Evolutionary conservation across 2,329 filamentous ascomycete genomes (phyloP).

Genomic region (Uncinocarpus reesii): DNA sequence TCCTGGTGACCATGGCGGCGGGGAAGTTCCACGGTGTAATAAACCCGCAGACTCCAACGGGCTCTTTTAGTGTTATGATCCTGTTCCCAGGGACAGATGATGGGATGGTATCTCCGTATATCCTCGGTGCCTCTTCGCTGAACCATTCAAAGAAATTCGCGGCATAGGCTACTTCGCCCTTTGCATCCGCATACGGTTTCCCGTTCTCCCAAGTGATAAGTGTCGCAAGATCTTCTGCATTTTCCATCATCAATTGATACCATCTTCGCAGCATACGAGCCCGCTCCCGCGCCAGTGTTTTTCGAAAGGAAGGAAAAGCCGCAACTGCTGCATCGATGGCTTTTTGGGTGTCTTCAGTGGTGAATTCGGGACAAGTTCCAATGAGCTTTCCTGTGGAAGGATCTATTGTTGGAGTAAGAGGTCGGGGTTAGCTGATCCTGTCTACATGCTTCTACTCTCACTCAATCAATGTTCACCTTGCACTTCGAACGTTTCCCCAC

Average conservation of each 20-base stretch:
- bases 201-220: slow-evolving; percentile 62
- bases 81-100: slow-evolving; percentile 50
- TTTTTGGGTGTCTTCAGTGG: slow-evolving; percentile 61
- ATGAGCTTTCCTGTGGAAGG: slow-evolving; percentile 73
- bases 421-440: background rate
- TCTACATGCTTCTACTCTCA: background rate
- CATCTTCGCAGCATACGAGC: slow-evolving; percentile 54
- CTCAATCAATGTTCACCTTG: slow-evolving; percentile 41
- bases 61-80: slow-evolving; percentile 54
- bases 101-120: slow-evolving; percentile 53
- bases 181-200: slow-evolving; percentile 53
- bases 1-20: slow-evolving; percentile 44
- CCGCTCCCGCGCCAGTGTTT: slow-evolving; percentile 51
- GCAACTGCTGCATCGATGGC: slow-evolving; percentile 75
- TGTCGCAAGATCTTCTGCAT: slow-evolving; percentile 54
- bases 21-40: slow-evolving; percentile 61
- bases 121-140: slow-evolving; percentile 49
- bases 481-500: slow-evolving; percentile 85
- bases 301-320: slow-evolving; percentile 55
- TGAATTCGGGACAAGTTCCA: slow-evolving; percentile 72
- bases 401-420: slow-evolving; percentile 42
- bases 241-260: slow-evolving; percentile 57
- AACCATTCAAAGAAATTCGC: slow-evolving; percentile 55
- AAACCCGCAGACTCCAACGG: slow-evolving; percentile 56
- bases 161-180: slow-evolving; percentile 50